A percentile compares a stretch with the other conserved stretches of the same genome.
Conservation (phyloP, 805 yeast genomes). For the Monosporozyma solicola region DNA sequence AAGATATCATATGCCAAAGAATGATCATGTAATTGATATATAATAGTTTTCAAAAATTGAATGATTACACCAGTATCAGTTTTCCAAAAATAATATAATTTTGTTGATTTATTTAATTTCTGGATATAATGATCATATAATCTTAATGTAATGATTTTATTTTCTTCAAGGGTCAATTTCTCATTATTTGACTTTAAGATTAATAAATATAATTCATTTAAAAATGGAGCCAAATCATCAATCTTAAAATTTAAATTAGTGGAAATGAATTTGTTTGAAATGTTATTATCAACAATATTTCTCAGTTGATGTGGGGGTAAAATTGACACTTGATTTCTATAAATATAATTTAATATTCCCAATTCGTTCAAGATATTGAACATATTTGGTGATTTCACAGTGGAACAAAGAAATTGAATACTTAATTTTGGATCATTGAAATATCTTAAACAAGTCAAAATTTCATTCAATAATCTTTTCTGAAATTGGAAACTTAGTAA, state of each 20-base stretch:
- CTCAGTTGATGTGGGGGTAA: neutral
- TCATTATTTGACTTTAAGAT: conserved; percentile 11
- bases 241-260: neutral
- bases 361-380: conserved; percentile 18
- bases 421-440: conserved; percentile 25
- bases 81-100: conserved; percentile 3
- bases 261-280: neutral
- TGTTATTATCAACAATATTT: neutral
- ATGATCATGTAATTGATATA: conserved; percentile 14
- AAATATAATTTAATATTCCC: conserved; percentile 10
- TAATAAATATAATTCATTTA: conserved; percentile 22
- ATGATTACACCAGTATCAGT: conserved; percentile 19
- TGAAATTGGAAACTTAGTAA: conserved; percentile 9
- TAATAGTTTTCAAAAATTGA: conserved; percentile 12
- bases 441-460: conserved; percentile 15
- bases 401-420: conserved; percentile 17
- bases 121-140: conserved; percentile 2
- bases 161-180: conserved; percentile 8
- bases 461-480: conserved; percentile 14
- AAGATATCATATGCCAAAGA: conserved; percentile 20
- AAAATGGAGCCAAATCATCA: conserved; percentile 1
- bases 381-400: conserved; percentile 7
- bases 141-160: conserved; percentile 2
- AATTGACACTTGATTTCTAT: neutral
- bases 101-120: neutral